Conservation (phyloP, 441 rosid species). For the Syzygium malaccense region DNA sequence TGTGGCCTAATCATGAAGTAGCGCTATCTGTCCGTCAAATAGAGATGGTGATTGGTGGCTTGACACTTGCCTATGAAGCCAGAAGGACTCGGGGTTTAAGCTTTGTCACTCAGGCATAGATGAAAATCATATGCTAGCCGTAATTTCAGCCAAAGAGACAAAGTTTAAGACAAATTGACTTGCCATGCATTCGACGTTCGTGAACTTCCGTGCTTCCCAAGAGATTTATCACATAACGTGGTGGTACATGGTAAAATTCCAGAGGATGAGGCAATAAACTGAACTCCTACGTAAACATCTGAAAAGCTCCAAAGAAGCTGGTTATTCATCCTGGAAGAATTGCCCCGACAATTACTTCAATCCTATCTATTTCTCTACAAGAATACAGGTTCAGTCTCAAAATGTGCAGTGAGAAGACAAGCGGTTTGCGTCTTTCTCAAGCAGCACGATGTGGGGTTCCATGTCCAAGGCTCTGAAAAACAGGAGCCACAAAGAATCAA, state of each 20-base stretch:
- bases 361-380: not conserved
- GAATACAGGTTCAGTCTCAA: not conserved
- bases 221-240: too few relatives aligned
- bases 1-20: not conserved
- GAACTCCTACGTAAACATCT: not conserved
- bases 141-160: not conserved
- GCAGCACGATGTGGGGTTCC: not conserved
- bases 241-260: too few relatives aligned
- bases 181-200: too few relatives aligned
- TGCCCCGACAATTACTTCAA: not conserved
- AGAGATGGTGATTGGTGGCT: too few relatives aligned
- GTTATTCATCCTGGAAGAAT: not conserved
- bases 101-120: too few relatives aligned
- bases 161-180: not conserved
- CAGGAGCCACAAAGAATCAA: not conserved
- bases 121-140: too few relatives aligned
- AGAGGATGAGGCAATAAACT: too few relatives aligned
- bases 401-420: not conserved
- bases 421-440: not conserved
- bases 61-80: too few relatives aligned
- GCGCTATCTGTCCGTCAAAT: not conserved
- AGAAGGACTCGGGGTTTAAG: too few relatives aligned
- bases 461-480: not conserved
- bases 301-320: not conserved
- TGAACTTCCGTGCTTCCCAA: too few relatives aligned